Conservation (phyloP, 805 yeast species). For the Metschnikowia baotianmanensis region DNA sequence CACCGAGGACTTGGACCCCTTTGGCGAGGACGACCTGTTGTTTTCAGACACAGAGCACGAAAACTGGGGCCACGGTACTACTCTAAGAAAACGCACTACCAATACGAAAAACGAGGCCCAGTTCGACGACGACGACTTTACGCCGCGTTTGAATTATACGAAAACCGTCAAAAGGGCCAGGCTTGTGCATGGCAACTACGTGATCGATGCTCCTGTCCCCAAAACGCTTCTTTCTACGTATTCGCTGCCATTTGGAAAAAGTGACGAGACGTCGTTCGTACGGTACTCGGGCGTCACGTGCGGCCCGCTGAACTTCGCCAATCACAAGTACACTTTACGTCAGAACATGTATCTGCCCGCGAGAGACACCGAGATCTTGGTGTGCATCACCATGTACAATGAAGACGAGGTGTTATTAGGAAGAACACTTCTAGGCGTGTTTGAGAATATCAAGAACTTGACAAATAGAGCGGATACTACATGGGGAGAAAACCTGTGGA, state of each 20-base stretch:
- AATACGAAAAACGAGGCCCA: slow-evolving; percentile 17
- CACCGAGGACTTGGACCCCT: slow-evolving; percentile 39
- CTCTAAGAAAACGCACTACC: no score
- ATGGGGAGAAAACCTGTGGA: slow-evolving; percentile 98
- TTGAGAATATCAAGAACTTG: slow-evolving; percentile 79
- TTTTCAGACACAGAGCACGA: slow-evolving; percentile 27
- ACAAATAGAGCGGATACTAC: slow-evolving; percentile 57
- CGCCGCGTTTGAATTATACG: slow-evolving; percentile 41
- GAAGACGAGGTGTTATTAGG: slow-evolving; percentile 83
- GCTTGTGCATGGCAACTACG: slow-evolving; percentile 51
- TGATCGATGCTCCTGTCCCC: slow-evolving; percentile 45
- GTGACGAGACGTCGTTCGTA: slow-evolving; percentile 72
- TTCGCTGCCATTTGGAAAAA: slow-evolving; percentile 18
- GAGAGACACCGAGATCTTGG: slow-evolving; percentile 79
- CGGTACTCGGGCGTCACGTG: slow-evolving; percentile 93
- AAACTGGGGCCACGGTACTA: slow-evolving; percentile 6
- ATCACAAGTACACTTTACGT: slow-evolving; percentile 70
- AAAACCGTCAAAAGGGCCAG: slow-evolving; percentile 46
- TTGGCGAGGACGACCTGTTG: slow-evolving; percentile 44
- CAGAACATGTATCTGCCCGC: slow-evolving; percentile 77
- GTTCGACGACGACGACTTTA: slow-evolving; percentile 37
- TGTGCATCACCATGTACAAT: slow-evolving; percentile 86
- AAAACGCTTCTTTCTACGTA: slow-evolving; percentile 34
- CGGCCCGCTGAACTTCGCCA: slow-evolving; percentile 71
- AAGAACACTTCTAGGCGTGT: slow-evolving; percentile 81